These are phyloP conservation scores for Chenopodium quinoa DNA, from an alignment of 148 eudicot genomes.

Conservation along the genomic window DNA sequence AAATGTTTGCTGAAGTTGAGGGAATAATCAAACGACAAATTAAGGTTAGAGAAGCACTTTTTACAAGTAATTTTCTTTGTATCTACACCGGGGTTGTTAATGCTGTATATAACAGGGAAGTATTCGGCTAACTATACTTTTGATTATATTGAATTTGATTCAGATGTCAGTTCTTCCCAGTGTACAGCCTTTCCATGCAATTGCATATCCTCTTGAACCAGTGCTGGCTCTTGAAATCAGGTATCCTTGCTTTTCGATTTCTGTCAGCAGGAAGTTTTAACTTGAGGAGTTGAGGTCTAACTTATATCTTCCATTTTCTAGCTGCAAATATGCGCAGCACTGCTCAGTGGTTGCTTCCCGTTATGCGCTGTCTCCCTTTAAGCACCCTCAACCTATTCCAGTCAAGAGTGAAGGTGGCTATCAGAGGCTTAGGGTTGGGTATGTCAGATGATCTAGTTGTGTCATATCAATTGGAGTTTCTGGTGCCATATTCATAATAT, in stretches of 20 bases:
- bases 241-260: slow-evolving; percentile 26
- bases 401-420: slow-evolving; percentile 59
- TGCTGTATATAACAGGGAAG: not conserved
- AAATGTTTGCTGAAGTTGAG: slow-evolving; percentile 92
- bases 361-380: slow-evolving; percentile 67
- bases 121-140: not conserved
- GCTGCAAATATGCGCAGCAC: slow-evolving; percentile 86
- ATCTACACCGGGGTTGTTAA: not conserved
- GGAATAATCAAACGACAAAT: slow-evolving; percentile 78
- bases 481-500: not conserved
- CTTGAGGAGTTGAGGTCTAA: slow-evolving; percentile 3
- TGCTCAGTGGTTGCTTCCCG: slow-evolving; percentile 88
- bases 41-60: slow-evolving; percentile 46
- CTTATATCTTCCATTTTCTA: slow-evolving; percentile 31
- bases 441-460: slow-evolving; percentile 26
- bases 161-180: slow-evolving; percentile 92
- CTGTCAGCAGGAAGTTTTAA: not conserved
- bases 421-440: slow-evolving; percentile 83
- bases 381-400: slow-evolving; percentile 67
- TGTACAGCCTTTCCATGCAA: slow-evolving; percentile 97
- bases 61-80: not conserved
- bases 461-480: not conserved
- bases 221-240: slow-evolving; percentile 89
- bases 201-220: slow-evolving; percentile 94
- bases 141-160: slow-evolving; percentile 14